These are phyloP conservation scores for Tanozyma kutaoensis DNA, from an alignment of 805 yeast genomes.

Conservation along the genomic window DNA sequence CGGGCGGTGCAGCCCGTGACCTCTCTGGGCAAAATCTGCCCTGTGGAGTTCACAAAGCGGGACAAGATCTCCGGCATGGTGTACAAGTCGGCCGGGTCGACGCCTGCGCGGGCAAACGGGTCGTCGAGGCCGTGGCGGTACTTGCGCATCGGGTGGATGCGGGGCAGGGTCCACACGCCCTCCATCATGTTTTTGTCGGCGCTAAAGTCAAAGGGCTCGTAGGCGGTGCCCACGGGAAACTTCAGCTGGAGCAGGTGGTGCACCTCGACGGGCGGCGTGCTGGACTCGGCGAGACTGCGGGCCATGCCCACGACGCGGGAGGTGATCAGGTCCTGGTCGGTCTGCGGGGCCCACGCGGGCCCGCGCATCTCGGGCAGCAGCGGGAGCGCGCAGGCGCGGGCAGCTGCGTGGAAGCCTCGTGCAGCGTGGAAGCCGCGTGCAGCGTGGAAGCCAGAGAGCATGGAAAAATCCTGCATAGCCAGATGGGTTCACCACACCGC, in stretches of 20 bases:
- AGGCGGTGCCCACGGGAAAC: no score
- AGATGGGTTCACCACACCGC: slow-evolving; percentile 48
- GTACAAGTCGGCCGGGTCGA: slow-evolving; percentile 61
- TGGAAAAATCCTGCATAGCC: neutral
- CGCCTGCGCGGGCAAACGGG: slow-evolving; percentile 31
- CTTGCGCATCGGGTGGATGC: slow-evolving; percentile 12
- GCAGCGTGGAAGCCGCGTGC: no score
- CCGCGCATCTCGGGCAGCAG: slow-evolving; percentile 19
- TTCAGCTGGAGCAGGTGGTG: neutral
- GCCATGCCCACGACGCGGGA: slow-evolving; percentile 22
- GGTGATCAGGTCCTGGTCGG: slow-evolving; percentile 9
- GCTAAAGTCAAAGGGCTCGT: no score
- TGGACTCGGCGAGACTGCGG: slow-evolving; percentile 14
- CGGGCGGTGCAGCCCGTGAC: slow-evolving; percentile 52
- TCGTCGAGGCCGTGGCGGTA: slow-evolving; percentile 6
- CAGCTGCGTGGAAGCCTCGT: no score
- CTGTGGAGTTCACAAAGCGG: slow-evolving; percentile 53
- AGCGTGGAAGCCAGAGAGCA: no score
- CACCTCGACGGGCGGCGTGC: slow-evolving; percentile 18
- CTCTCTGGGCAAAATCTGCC: slow-evolving; percentile 63
- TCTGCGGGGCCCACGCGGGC: slow-evolving; percentile 14
- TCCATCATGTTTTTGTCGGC: slow-evolving; percentile 42
- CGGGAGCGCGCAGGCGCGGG: no score
- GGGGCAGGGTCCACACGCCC: slow-evolving; percentile 7
- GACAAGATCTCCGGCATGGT: slow-evolving; percentile 61